These are phyloP conservation scores for Fagopyrum homotropicum DNA, from an alignment of 148 eudicot genomes.

Conservation along the genomic window DNA sequence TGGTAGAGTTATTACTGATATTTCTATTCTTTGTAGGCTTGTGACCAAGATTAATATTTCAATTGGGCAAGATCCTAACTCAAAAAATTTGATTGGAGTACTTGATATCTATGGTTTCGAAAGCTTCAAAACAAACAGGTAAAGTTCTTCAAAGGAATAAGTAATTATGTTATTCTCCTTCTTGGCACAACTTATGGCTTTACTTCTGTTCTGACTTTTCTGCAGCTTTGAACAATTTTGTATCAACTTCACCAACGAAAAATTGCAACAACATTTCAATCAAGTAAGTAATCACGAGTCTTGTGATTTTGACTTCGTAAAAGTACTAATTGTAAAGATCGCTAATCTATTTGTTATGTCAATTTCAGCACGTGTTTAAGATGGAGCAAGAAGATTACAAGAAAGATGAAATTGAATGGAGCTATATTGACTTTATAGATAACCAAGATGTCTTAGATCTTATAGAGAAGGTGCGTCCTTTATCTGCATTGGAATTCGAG, in stretches of 20 bases:
- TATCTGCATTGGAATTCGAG: neutral
- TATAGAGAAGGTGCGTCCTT: constrained; percentile 71
- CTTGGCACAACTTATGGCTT: constrained; percentile 6
- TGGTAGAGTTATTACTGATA: neutral
- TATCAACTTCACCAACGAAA: constrained; percentile 92
- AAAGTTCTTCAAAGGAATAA: constrained; percentile 16
- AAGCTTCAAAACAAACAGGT: constrained; percentile 93
- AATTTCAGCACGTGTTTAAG: constrained; percentile 90
- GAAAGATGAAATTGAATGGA: constrained; percentile 87
- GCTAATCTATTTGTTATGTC: constrained; percentile 16
- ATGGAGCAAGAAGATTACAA: constrained; percentile 97
- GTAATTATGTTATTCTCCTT: neutral
- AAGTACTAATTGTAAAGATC: neutral
- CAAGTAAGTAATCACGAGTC: constrained; percentile 42
- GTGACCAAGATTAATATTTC: constrained; percentile 81
- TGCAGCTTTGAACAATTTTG: constrained; percentile 98
- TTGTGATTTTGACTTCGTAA: neutral
- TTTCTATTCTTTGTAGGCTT: constrained; percentile 51
- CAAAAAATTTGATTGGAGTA: constrained; percentile 82
- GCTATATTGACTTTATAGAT: constrained; percentile 93
- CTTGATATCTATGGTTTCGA: constrained; percentile 99
- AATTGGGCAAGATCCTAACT: constrained; percentile 91
- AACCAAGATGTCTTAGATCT: constrained; percentile 97
- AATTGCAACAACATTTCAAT: constrained; percentile 96
- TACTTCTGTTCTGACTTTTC: constrained; percentile 13